A percentile compares a stretch with the other conserved stretches of the same genome.
Conservation (phyloP, 2,329 filamentous ascomycete species). For the Scedosporium boydii region DNA sequence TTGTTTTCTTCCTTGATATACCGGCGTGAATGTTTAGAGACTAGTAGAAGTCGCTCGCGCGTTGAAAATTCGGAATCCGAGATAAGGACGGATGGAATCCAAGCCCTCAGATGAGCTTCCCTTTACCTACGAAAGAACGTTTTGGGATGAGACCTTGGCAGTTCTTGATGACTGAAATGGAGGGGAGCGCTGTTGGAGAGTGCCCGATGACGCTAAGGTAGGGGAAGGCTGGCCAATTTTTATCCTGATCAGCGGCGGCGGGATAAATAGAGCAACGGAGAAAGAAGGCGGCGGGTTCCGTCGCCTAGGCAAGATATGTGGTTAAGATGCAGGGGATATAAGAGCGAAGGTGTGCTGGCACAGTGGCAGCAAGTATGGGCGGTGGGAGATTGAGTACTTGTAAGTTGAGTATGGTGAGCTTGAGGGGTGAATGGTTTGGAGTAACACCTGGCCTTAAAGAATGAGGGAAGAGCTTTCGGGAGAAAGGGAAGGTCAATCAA, state of each 20-base stretch:
- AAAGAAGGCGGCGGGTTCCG: neutral
- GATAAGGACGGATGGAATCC: neutral
- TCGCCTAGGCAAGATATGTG: conserved; percentile 3
- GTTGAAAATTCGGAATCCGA: neutral
- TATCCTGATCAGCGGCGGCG: neutral
- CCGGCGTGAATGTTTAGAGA: too few species aligned
- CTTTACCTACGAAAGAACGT: neutral
- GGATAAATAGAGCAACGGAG: neutral
- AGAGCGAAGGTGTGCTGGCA: conserved; percentile 5
- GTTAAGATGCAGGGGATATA: conserved; percentile 1
- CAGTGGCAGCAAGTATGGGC: neutral
- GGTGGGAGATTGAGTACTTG: conserved; percentile 1
- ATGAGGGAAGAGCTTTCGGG: neutral
- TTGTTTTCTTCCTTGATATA: too few species aligned
- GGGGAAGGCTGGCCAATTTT: conserved; percentile 1
- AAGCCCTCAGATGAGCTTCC: neutral
- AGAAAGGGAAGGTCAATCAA: conserved; percentile 4
- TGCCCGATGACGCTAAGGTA: neutral
- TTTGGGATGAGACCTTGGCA: neutral
- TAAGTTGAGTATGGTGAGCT: neutral
- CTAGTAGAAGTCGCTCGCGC: neutral
- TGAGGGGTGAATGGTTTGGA: neutral
- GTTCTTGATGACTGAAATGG: neutral
- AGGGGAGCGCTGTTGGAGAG: neutral
- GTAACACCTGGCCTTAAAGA: neutral